Conservation (phyloP, 768 basidiomycete species). For the Lactarius indigo region DNA sequence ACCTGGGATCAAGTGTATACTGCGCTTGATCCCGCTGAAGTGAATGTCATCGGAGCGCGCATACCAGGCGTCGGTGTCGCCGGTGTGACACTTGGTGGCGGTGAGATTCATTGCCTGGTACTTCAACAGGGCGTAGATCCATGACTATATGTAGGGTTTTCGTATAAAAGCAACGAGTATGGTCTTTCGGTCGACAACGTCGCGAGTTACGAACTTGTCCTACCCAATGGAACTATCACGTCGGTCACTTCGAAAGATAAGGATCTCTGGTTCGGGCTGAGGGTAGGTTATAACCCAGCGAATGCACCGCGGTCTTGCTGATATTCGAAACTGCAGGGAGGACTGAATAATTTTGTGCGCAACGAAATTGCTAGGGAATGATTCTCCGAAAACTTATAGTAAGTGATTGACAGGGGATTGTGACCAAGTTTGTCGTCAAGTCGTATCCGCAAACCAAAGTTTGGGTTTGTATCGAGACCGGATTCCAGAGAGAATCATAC, state of each 20-base stretch:
- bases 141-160: conserved; percentile 30
- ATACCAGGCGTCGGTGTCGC: conserved; percentile 27
- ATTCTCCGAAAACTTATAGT: background rate
- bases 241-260: background rate
- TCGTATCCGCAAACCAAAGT: conserved; percentile 26
- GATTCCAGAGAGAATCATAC: background rate
- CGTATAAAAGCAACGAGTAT: conserved; percentile 31
- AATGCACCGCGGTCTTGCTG: background rate
- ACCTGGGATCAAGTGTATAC: conserved; percentile 30
- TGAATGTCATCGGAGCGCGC: conserved; percentile 26
- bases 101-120: conserved; percentile 8
- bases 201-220: conserved; percentile 28
- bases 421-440: conserved; percentile 27
- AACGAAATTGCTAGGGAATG: background rate
- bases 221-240: conserved; percentile 28
- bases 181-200: conserved; percentile 37
- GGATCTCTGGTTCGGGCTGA: conserved; percentile 16
- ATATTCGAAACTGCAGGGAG: background rate
- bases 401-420: conserved; percentile 6
- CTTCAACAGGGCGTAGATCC: background rate
- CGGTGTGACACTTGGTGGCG: conserved; percentile 25
- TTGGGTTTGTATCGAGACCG: conserved; percentile 15
- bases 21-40: conserved; percentile 17
- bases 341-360: background rate
- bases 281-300: background rate